Conservation (phyloP, 371 early-diverging fungal genomes). For the Syncephalastrum monosporum region DNA sequence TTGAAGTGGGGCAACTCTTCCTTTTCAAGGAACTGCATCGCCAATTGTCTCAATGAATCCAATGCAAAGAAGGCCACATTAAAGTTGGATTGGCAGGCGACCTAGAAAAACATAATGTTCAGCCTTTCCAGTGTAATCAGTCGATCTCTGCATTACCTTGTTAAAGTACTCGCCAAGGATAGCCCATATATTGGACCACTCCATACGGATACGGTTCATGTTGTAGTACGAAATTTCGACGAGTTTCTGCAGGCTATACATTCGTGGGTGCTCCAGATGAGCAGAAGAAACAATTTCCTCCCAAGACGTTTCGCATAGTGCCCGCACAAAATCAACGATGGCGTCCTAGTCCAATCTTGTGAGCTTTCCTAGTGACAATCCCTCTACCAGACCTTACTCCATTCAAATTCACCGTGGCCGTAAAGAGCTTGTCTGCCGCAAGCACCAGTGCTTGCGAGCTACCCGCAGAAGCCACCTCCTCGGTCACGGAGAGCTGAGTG, state of each 20-base stretch:
- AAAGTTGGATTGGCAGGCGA: slow-evolving; percentile 85
- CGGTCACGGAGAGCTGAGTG: slow-evolving; percentile 39
- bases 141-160: slow-evolving; percentile 33
- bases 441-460: slow-evolving; percentile 71
- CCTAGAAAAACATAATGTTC: slow-evolving; percentile 25
- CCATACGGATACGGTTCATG: slow-evolving; percentile 95
- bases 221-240: slow-evolving; percentile 96
- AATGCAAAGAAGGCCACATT: slow-evolving; percentile 89
- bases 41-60: slow-evolving; percentile 89
- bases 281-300: slow-evolving; percentile 82
- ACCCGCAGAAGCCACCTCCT: slow-evolving; percentile 52
- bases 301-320: slow-evolving; percentile 85
- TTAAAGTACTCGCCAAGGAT: slow-evolving; percentile 91
- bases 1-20: slow-evolving; percentile 94
- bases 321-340: slow-evolving; percentile 88
- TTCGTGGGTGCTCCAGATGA: slow-evolving; percentile 62
- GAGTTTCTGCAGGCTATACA: slow-evolving; percentile 90
- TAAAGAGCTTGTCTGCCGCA: slow-evolving; percentile 84
- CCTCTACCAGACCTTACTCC: slow-evolving; percentile 26
- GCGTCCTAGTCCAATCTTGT: slow-evolving; percentile 37
- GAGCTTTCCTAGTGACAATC: background rate
- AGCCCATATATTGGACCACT: slow-evolving; percentile 95
- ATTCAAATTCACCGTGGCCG: slow-evolving; percentile 51
- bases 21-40: slow-evolving; percentile 94
- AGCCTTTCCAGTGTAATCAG: background rate